Evolutionary conservation across 164 flowering plant genomes (phyloP), one percentile per base, ranked within the genome.

Genomic region (Dillenia turbinata): DNA sequence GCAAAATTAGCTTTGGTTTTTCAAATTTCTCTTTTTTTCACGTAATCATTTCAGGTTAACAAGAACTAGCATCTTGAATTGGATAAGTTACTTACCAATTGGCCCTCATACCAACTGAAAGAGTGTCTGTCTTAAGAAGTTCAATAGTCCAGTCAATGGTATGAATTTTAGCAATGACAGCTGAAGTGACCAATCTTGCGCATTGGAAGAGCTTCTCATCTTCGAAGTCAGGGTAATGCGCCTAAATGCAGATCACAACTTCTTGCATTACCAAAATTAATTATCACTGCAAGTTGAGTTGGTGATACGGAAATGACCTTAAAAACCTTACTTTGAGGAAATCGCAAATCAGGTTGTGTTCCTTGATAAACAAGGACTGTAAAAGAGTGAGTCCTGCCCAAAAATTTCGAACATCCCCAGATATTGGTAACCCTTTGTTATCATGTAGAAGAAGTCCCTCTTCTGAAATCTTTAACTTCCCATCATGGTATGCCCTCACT

Each of bases 91-190:
- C 61, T 70, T 68, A 80, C 85, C 85, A 81, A 47, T 78, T 81
- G 61, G 67, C 64, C 44, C 83, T 66, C 83, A 80, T 80, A 44
- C 72, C 81, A 11, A 79, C 83, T 12, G 70, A 48, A 43, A 80
- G 72, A 16, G 81, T 75, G 47, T 77, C 79, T 1, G 79, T 80
- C 59, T 69, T 80, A 1, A 80, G 52, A 45, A 80, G 79, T 54
- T 80, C 81, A 0, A 77, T 77, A 9, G 83, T 80, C 85, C 85
- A 81, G 61, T 81, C 85, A 56, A 81, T 81, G 44, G 83, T 81
- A 61, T 81, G 85, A 56, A 81, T 46, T 66, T 81, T 81, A 19
- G 85, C 85, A 63, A 81, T 77, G 12, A 79, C 81, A 17, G 85
- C 85, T 1, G 85, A 79, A 52, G 81, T 81, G 45, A 81, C 85